phyloP scores from a whole-genome alignment of 106 monocot species.

The Hemerocallis citrina region DNA sequence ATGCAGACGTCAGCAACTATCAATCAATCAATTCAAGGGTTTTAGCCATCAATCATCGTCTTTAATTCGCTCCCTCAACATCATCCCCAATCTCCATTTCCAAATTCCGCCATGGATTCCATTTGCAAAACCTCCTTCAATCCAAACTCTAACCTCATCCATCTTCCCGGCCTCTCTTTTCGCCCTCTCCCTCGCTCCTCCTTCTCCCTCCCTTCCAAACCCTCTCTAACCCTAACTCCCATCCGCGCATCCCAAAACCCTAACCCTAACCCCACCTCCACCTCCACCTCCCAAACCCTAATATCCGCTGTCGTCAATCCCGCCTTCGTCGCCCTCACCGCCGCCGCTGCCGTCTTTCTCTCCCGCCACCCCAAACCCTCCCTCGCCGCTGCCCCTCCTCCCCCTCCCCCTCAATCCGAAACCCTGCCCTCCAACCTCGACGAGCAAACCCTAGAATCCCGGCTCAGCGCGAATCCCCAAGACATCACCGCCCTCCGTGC shows the following conservation, averaged over 20 bases:
- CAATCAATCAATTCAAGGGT: too few species aligned
- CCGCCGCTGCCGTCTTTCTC: slow-evolving; percentile 19
- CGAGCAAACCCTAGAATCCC: slow-evolving; percentile 34
- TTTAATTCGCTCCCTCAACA: too few species aligned
- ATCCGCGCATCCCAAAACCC: slow-evolving; percentile 2
- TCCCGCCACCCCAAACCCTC: slow-evolving; percentile 19
- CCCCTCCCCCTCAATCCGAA: slow-evolving; percentile 15
- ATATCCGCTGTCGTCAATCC: slow-evolving; percentile 18
- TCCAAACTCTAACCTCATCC: background rate
- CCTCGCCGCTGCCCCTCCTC: slow-evolving; percentile 6
- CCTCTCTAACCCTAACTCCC: background rate
- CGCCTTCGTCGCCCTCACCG: slow-evolving; percentile 15
- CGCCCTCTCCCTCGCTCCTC: background rate
- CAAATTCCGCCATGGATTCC: too few species aligned
- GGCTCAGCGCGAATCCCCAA: slow-evolving; percentile 21
- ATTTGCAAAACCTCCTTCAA: too few species aligned
- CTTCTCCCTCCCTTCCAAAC: background rate
- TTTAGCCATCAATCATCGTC: too few species aligned
- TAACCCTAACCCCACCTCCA: background rate
- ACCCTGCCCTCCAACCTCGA: slow-evolving; percentile 17
- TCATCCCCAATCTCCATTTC: too few species aligned
- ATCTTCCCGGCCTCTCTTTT: background rate
- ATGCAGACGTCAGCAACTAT: too few species aligned
- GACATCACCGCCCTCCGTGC: slow-evolving; percentile 42
- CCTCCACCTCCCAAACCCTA: background rate